These are phyloP conservation scores for Gleditsia sinensis DNA, from an alignment of 306 rosid species.

Conservation along the genomic window DNA sequence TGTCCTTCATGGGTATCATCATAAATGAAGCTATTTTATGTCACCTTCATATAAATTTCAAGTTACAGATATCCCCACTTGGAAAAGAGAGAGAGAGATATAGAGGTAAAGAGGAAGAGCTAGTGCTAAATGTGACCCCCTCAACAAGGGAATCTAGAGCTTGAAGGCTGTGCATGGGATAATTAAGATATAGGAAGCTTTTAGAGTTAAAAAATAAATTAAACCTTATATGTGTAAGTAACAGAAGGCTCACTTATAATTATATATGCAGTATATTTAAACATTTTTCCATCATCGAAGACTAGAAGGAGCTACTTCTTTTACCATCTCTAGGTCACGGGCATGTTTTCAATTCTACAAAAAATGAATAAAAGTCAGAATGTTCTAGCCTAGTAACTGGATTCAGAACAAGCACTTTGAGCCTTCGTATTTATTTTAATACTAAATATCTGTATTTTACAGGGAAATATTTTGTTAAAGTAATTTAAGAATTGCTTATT, in stretches of 20 bases:
- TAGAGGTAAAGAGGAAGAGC: slow-evolving; percentile 4
- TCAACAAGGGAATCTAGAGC: slow-evolving; percentile 39
- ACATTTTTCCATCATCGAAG: slow-evolving; percentile 14
- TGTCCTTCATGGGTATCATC: background rate
- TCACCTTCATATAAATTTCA: slow-evolving; percentile 29
- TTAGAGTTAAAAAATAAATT: slow-evolving; percentile 32
- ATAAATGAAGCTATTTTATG: background rate
- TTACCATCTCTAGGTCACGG: slow-evolving; percentile 56
- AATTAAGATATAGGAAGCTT: slow-evolving; percentile 34
- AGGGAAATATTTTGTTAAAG: no score
- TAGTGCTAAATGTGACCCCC: slow-evolving; percentile 30
- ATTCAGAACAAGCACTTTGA: slow-evolving; percentile 24
- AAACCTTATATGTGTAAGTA: slow-evolving; percentile 19
- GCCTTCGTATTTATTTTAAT: slow-evolving; percentile 14
- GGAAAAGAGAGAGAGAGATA: background rate
- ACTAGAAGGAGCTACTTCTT: slow-evolving; percentile 39
- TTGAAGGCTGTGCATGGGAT: slow-evolving; percentile 27
- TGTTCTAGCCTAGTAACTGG: slow-evolving; percentile 54
- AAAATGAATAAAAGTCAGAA: slow-evolving; percentile 58
- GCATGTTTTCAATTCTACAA: slow-evolving; percentile 56
- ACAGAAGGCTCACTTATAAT: slow-evolving; percentile 34
- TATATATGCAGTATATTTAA: slow-evolving; percentile 19
- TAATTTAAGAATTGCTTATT: no score
- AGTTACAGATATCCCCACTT: background rate
- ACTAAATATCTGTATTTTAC: no score